Base-by-base conservation (phyloP, 2,329 filamentous ascomycete genomes). In the Epichloe coenophiala region DNA sequence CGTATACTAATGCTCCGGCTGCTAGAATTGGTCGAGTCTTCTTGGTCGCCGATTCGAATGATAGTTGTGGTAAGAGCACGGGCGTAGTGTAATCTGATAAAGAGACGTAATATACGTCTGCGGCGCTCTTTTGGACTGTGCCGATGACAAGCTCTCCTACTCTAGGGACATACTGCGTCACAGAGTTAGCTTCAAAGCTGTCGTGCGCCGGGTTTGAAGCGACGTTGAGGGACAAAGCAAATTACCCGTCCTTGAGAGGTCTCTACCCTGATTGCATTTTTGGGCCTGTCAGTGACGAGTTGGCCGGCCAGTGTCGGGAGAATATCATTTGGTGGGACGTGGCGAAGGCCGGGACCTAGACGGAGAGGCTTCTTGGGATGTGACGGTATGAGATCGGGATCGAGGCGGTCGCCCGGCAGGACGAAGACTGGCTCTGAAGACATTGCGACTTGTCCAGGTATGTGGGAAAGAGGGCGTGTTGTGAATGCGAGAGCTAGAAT, bases 41-140 rank as follows among this genome's bases (percentile, higher is more conserved):
- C 67, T 90, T 93, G 43, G 85, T 88, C 17, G 89, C 93, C 55
- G 83, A 82, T 68, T 97, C 91, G 65, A 98, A 98, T n/a, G 89
- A 81, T 19, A 97, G 76, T 57, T 95, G 86, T 0, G 87, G 88
- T 1, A 97, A 80, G 17, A 86, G 72, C 1, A 86, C 88, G 52
- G 77, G 69, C 2, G 74, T 62, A 4, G 77, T 77, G 62, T 81
- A 77, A 50, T 81, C 74, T 31, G 87, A 84, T 49, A 97, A 75
- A 58, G 77, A 75, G 65, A 89, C 89, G 66, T 86, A 83, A 74
- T 87, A 96, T 63, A 79, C 77, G 59, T 97, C 93, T 51, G 76
- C 73, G 47, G 81, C 77, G 50, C 81, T 83, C 65, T 84, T 86
- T 61, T 86, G 80, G 58, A 97, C 76, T 56, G 87, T 89, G 53